Evolutionary conservation across 495 filamentous ascomycete genomes (phyloP).

Genomic region (Xylaria bambusicola): DNA sequence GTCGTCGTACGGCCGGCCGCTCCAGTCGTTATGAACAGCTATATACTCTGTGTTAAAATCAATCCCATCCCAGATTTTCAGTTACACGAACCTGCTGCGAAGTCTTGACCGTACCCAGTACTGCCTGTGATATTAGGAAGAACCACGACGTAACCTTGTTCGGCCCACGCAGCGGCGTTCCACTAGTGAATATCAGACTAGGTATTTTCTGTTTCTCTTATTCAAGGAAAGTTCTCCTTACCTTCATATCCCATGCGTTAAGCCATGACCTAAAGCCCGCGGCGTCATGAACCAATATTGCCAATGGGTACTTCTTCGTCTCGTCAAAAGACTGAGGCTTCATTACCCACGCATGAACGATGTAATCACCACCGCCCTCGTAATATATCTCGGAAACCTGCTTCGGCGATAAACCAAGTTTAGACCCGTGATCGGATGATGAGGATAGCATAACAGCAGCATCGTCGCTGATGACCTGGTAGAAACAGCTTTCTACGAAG

Average conservation of each 20-base stretch:
- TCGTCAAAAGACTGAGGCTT: constrained; percentile 32
- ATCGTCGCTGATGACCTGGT: constrained; percentile 24
- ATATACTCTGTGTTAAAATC: neutral
- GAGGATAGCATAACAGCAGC: constrained; percentile 21
- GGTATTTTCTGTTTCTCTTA: neutral
- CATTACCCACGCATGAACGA: constrained; percentile 35
- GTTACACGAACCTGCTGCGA: constrained; percentile 23
- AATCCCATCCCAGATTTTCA: neutral
- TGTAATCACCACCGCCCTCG: constrained; percentile 23
- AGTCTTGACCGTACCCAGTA: constrained; percentile 28
- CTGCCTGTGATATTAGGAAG: constrained; percentile 35
- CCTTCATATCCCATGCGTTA: constrained; percentile 27
- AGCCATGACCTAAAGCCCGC: constrained; percentile 17
- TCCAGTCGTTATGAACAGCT: constrained; percentile 25
- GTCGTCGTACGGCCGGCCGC: constrained; percentile 30
- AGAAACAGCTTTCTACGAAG: constrained; percentile 30
- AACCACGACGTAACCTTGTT: constrained; percentile 38
- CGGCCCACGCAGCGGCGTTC: constrained; percentile 28
- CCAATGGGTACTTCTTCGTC: constrained; percentile 30
- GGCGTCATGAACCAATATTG: constrained; percentile 29
- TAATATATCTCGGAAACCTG: constrained; percentile 35
- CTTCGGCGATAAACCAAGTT: constrained; percentile 25
- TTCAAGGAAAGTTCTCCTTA: constrained; percentile 9
- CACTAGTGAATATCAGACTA: constrained; percentile 8
- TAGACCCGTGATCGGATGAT: constrained; percentile 25